Conservation (phyloP, 345 rosid genomes). For the Populus davidiana region DNA sequence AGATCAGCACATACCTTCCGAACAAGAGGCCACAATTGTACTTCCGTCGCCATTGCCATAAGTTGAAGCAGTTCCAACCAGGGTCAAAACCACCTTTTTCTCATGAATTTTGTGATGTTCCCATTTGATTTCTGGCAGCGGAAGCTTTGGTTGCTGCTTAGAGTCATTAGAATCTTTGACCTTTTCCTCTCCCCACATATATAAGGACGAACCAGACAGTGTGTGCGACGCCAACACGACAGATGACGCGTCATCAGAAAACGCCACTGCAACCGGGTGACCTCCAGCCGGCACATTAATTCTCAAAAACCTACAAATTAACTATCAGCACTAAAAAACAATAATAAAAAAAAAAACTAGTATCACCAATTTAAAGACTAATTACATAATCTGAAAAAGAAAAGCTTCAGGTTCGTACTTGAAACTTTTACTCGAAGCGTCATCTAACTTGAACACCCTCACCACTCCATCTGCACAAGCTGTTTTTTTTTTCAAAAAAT, state of each 20-base stretch:
- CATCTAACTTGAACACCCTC: constrained; percentile 86
- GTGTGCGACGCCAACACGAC: constrained; percentile 68
- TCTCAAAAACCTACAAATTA: constrained; percentile 59
- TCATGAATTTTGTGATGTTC: constrained; percentile 75
- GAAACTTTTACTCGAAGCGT: constrained; percentile 93
- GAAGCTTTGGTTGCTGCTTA: constrained; percentile 72
- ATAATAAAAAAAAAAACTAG: neutral
- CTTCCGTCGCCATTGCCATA: constrained; percentile 93
- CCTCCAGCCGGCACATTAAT: constrained; percentile 86
- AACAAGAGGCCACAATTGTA: constrained; percentile 73
- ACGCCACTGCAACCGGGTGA: constrained; percentile 73
- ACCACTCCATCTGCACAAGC: constrained; percentile 88
- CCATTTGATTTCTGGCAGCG: constrained; percentile 87
- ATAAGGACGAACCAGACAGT: constrained; percentile 63
- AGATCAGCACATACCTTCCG: constrained; percentile 58
- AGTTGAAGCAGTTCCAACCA: constrained; percentile 70
- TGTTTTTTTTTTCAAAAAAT: constrained; percentile 25
- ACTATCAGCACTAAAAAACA: neutral
- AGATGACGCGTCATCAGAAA: constrained; percentile 74
- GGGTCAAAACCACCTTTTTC: constrained; percentile 50
- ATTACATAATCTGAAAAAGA: neutral
- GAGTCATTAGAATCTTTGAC: constrained; percentile 41
- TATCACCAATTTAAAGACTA: neutral
- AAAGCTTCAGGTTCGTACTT: constrained; percentile 45
- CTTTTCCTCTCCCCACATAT: constrained; percentile 89